A percentile compares a stretch with the other conserved stretches of the same genome.
These are phyloP conservation scores for Fusarium nelsonii DNA, from an alignment of 2,329 filamentous ascomycete genomes.

Conservation along the genomic window DNA sequence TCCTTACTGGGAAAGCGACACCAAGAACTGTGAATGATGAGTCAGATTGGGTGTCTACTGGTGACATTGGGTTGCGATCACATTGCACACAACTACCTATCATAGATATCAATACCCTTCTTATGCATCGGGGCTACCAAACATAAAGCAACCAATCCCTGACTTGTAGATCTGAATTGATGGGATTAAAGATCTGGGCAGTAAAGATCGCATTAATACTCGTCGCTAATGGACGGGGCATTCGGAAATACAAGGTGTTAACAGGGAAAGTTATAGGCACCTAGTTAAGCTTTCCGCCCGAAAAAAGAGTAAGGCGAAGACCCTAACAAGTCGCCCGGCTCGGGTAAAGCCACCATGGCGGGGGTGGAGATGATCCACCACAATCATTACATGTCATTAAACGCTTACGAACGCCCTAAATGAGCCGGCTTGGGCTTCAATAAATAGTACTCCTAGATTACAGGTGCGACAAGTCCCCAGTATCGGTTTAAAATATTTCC, in stretches of 20 bases:
- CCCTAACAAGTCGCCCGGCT: too few relatives aligned
- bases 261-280: not conserved
- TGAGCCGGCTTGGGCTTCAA: too few relatives aligned
- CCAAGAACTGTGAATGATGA: not conserved
- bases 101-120: too few relatives aligned
- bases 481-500: too few relatives aligned
- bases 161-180: not conserved
- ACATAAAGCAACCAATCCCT: not conserved
- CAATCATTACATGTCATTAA: not conserved
- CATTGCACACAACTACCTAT: too few relatives aligned
- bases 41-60: not conserved
- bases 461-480: too few relatives aligned
- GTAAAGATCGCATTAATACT: not conserved
- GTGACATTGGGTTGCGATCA: not conserved
- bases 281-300: not conserved
- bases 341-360: too few relatives aligned
- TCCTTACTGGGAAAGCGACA: not conserved
- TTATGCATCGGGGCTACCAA: not conserved
- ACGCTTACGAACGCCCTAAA: not conserved
- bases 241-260: not conserved
- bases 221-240: not conserved
- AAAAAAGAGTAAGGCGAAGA: not conserved
- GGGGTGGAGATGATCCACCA: not conserved
- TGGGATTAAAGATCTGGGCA: not conserved
- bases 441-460: too few relatives aligned